Base-by-base conservation (phyloP, 2,329 filamentous ascomycete species). In the Grosmannia clavigera region DNA sequence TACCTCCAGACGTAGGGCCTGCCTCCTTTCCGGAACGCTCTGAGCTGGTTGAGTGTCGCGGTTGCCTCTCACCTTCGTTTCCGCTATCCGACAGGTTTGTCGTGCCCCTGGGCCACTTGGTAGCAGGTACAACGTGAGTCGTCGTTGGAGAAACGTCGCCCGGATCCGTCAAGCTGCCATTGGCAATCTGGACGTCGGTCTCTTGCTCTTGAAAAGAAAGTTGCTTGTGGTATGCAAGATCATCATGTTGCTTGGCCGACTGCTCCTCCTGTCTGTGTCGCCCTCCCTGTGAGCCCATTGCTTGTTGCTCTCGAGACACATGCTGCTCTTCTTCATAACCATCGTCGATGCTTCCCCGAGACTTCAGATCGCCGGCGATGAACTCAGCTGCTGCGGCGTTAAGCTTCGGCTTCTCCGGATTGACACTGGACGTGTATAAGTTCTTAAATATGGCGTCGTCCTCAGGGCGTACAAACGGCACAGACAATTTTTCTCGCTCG, bases 391-490 rank as follows among this genome's bases (percentile, higher is more conserved):
- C 81, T 43, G 71, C 70, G 5, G 75, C 75, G 61, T 86, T 86
- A 33, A 86, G 72, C 64, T 81, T 83, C 10, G 78, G 78, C 68
- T 77, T 83, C 62, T 80, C 81, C 0, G 79, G 77, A 10, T 75
- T 62, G n/a, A 79, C 64, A 61, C 79, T 81, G 51, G 78, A 78
- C 1, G 87, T 91, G 66, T 77, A 83, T 56, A 97, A 79, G 66
- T 85, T 82, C 67, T 88, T 94, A 75, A 95, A 97, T 0, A 84
- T 74, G 3, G 77, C 78, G 60, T 96, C 90, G 67, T 95, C 87
- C 71, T 97, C 94, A 0, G 94, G 94, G 33, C 94, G 84, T 50
- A 96, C 91, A 65, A 99, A 87, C 2, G 94, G 94, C 40, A 99
- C 86, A 19, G 89, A 91, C 14, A 97, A 77, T 68, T 92, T 94